Evolutionary conservation across 2,329 filamentous ascomycete species (phyloP), one percentile per base, ranked within the genome.

Genomic region (Albophoma yamanashiensis): DNA sequence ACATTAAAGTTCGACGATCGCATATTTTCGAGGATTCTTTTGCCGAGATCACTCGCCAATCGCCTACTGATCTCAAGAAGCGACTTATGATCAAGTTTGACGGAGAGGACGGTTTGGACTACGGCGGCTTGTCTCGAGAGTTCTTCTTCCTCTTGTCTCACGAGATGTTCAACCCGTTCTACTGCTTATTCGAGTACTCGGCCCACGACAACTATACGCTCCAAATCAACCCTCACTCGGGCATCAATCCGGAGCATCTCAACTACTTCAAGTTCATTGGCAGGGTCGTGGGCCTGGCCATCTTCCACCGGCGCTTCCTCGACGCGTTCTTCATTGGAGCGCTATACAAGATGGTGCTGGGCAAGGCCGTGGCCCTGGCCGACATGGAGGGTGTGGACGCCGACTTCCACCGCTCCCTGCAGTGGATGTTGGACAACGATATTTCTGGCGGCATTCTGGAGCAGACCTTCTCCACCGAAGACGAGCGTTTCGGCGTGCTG

Each of bases 241-340:
- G 94, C 65, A 97, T 99, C 77, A 99, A 99, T 76, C 94, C 94
- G 0, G 94, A 99, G 77, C 94, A 99, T 84, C 80, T 99, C 69
- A 97, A 97, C 74, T 99, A 97, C 79, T 99, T 99, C 86, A 97
- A 96, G 76, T 99, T 99, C 72, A 99, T 99, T 70, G 94, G 94
- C 56, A 91, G 94, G 62, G 94, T 99, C 36, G 94, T 99, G 61
- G 94, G 94, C 62, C 76, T 99, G 67, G 93, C 94, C 62, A 99
- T 99, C 70, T 99, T 99, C 86, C 94, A 99, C 76, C 85, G 94
- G 61, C 88, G 94, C 57, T 99, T 99, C 82, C 79, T 99, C 64
- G 94, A 99, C 73, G 95, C 94, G 40, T 99, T 99, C 81, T 99
- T 99, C 76, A 97, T 99, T 71, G 94, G 94, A 56, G 94, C 94